A percentile compares a stretch with the other conserved stretches of the same genome.
Evolutionary conservation across 2,329 filamentous ascomycete genomes (phyloP).

Genomic region (Xylariaceae sp.): DNA sequence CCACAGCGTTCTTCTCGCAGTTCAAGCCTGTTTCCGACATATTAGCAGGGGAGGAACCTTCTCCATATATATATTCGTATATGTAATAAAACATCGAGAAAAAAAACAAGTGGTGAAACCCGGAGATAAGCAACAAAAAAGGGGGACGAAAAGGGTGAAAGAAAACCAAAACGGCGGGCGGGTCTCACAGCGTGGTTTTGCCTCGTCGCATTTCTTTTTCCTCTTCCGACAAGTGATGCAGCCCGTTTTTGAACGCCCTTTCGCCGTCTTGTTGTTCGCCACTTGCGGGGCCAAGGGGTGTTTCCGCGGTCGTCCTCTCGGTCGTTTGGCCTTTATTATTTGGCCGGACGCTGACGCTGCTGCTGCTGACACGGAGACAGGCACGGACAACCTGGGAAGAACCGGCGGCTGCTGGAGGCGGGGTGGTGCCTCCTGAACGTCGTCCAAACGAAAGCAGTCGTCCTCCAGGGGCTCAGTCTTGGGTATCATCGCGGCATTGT

Average conservation of each 20-base stretch:
- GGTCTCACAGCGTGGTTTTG: constrained; percentile 55
- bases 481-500: constrained; percentile 43
- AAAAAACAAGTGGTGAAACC: no score
- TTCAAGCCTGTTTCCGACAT: constrained; percentile 58
- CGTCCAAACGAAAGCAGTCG: constrained; percentile 47
- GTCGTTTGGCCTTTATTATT: constrained; percentile 51
- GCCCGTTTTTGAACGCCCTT: constrained; percentile 67
- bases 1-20: constrained; percentile 88
- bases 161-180: neutral
- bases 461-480: constrained; percentile 56
- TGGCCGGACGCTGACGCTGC: constrained; percentile 17
- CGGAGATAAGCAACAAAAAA: no score
- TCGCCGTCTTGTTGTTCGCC: constrained; percentile 64
- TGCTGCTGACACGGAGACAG: neutral
- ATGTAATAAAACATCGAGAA: no score
- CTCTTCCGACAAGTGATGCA: constrained; percentile 61
- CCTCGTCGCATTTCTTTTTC: constrained; percentile 70
- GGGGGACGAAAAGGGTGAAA: neutral
- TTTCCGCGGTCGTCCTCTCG: constrained; percentile 77
- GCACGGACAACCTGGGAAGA: constrained; percentile 16
- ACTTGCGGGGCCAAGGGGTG: constrained; percentile 59
- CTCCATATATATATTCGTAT: no score
- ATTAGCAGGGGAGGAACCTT: neutral
- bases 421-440: constrained; percentile 43
- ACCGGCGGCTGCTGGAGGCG: constrained; percentile 21